phyloP scores from a whole-genome alignment of 768 basidiomycete genomes.

The Tubosaeta sp. region DNA sequence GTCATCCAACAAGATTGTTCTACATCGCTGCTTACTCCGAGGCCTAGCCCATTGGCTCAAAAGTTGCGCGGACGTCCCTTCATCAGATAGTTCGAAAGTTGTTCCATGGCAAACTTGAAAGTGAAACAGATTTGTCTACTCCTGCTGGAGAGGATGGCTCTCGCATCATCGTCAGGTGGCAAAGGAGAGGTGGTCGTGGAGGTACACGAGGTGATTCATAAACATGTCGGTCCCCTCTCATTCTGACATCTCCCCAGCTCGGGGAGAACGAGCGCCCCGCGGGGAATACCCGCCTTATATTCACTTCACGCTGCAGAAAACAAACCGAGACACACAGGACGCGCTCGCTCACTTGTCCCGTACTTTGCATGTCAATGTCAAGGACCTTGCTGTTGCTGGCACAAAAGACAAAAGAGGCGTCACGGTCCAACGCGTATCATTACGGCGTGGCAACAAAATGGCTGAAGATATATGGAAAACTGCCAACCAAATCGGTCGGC shows the following conservation, averaged over 20 bases:
- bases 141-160: constrained; percentile 61
- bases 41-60: constrained; percentile 74
- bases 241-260: constrained; percentile 12
- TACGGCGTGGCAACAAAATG: constrained; percentile 71
- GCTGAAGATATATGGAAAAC: constrained; percentile 83
- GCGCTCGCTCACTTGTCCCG: constrained; percentile 79
- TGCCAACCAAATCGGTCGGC: constrained; percentile 63
- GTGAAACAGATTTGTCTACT: constrained; percentile 60
- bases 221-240: neutral
- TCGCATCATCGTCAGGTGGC: constrained; percentile 78
- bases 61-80: constrained; percentile 74
- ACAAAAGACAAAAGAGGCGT: constrained; percentile 99
- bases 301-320: constrained; percentile 95
- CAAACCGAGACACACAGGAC: constrained; percentile 96
- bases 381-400: constrained; percentile 86
- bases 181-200: constrained; percentile 44
- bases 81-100: constrained; percentile 77
- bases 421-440: constrained; percentile 86
- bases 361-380: constrained; percentile 66
- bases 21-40: constrained; percentile 10
- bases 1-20: constrained; percentile 30
- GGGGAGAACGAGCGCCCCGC: constrained; percentile 46
- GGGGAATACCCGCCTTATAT: constrained; percentile 82
- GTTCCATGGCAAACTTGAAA: constrained; percentile 82
- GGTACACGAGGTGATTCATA: constrained; percentile 34